Evolutionary conservation across 2,329 filamentous ascomycete species (phyloP).

Genomic region (Aurifilum marmelostoma): DNA sequence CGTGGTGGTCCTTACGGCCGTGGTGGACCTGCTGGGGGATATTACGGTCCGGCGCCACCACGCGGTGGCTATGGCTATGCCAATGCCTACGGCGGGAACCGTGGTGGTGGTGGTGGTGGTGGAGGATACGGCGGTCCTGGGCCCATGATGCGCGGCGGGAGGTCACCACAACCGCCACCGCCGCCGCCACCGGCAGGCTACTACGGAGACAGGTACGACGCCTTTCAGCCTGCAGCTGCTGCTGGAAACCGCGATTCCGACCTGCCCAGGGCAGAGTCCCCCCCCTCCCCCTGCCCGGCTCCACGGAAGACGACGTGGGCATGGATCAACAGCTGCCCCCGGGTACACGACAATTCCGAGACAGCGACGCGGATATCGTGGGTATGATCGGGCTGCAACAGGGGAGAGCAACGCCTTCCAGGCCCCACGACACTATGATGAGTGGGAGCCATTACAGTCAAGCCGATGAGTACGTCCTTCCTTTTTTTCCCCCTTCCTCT

Average conservation of each 20-base stretch:
- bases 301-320: slow-evolving; percentile 66
- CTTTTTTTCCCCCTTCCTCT: neutral
- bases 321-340: slow-evolving; percentile 56
- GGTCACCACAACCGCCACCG: slow-evolving; percentile 49
- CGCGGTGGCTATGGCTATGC: slow-evolving; percentile 47
- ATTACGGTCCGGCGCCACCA: slow-evolving; percentile 45
- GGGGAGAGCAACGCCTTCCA: slow-evolving; percentile 40
- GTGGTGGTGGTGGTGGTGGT: too few relatives aligned
- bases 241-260: slow-evolving; percentile 44
- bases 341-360: slow-evolving; percentile 48
- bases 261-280: slow-evolving; percentile 65
- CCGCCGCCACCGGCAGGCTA: slow-evolving; percentile 34
- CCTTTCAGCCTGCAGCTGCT: slow-evolving; percentile 42
- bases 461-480: slow-evolving; percentile 67
- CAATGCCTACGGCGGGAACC: slow-evolving; percentile 31
- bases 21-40: slow-evolving; percentile 45
- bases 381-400: slow-evolving; percentile 75
- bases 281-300: slow-evolving; percentile 61
- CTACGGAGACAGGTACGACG: slow-evolving; percentile 41
- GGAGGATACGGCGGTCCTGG: slow-evolving; percentile 38
- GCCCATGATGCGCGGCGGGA: slow-evolving; percentile 42
- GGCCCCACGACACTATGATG: slow-evolving; percentile 54
- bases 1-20: too few relatives aligned
- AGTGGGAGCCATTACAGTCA: slow-evolving; percentile 72
- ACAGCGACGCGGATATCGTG: slow-evolving; percentile 72